Percentiles rank a stretch among this genome's conserved stretches.
These are phyloP conservation scores for Erysimum cheiri DNA, from an alignment of 441 rosid species.

Conservation along the genomic window DNA sequence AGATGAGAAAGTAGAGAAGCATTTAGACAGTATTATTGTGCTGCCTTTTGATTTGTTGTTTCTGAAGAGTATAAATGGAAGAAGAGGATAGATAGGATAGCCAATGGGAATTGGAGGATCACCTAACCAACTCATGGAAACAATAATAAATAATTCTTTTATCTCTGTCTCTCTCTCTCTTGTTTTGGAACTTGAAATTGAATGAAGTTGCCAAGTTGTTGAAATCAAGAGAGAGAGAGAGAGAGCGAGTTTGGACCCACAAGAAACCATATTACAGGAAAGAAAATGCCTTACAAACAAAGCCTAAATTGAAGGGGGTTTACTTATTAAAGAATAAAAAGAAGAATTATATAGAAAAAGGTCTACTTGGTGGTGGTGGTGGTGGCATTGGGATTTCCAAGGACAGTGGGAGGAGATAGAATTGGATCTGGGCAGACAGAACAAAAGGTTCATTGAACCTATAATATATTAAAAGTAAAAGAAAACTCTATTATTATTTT, in stretches of 20 bases:
- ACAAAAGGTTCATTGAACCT: constrained; percentile 43
- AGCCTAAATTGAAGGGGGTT: constrained; percentile 24
- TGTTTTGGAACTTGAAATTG: constrained; percentile 27
- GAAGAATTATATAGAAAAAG: not conserved
- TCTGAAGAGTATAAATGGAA: constrained; percentile 41
- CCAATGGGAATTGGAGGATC: constrained; percentile 38
- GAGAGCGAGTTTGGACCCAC: constrained; percentile 32
- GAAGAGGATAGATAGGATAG: constrained; percentile 11
- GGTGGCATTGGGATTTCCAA: constrained; percentile 44
- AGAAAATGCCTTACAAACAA: constrained; percentile 23
- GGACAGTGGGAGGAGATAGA: constrained; percentile 45
- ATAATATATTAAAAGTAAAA: not conserved
- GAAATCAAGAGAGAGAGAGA: constrained; percentile 25
- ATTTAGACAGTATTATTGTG: constrained; percentile 45
- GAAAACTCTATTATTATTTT: not conserved
- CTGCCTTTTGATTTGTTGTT: constrained; percentile 37
- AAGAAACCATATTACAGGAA: constrained; percentile 27
- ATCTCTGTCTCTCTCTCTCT: not conserved
- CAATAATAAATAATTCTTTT: constrained; percentile 23
- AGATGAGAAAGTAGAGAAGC: constrained; percentile 81
- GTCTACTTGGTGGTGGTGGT: constrained; percentile 22
- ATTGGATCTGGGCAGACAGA: constrained; percentile 35
- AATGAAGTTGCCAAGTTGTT: constrained; percentile 31
- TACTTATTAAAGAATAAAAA: not conserved
- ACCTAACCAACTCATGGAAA: constrained; percentile 43